Percentiles rank a stretch among this genome's conserved stretches.
These are phyloP conservation scores for Daldinia concentrica DNA, from an alignment of 495 filamentous ascomycete genomes.

Conservation along the genomic window DNA sequence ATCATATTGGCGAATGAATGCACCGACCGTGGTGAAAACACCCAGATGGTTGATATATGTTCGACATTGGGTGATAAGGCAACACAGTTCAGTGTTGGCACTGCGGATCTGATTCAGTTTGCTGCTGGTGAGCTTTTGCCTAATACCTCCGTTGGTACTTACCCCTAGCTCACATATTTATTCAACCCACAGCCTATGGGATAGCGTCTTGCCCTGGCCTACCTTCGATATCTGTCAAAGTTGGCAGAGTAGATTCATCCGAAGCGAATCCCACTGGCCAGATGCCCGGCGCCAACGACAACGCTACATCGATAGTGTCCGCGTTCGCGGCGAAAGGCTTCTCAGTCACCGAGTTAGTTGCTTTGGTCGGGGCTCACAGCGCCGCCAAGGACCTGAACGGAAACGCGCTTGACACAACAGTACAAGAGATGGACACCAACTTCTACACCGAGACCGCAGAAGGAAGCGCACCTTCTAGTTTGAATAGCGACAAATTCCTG, in stretches of 20 bases:
- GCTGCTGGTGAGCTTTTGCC: conserved; percentile 36
- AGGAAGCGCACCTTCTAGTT: conserved; percentile 26
- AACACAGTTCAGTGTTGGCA: conserved; percentile 31
- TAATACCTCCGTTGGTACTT: neutral
- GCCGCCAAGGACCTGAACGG: conserved; percentile 33
- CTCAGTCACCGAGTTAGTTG: conserved; percentile 35
- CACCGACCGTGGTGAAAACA: conserved; percentile 33
- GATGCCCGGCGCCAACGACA: conserved; percentile 17
- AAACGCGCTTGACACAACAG: conserved; percentile 24
- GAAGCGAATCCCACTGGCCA: conserved; percentile 24
- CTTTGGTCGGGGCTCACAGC: conserved; percentile 41
- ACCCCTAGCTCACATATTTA: conserved; percentile 5
- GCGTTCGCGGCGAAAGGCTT: conserved; percentile 42
- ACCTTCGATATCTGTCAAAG: conserved; percentile 33
- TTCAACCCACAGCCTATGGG: conserved; percentile 24
- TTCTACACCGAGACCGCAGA: conserved; percentile 39
- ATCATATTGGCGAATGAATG: conserved; percentile 39
- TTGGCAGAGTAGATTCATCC: conserved; percentile 37
- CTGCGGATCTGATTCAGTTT: conserved; percentile 40
- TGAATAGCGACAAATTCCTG: conserved; percentile 36
- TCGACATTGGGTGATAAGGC: conserved; percentile 31
- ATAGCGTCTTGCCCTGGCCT: conserved; percentile 34
- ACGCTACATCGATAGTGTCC: conserved; percentile 30
- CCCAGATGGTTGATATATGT: conserved; percentile 34
- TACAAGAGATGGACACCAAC: conserved; percentile 24